Evolutionary conservation across 2,329 filamentous ascomycete genomes (phyloP), one percentile per base, ranked within the genome.

Genomic region (Penicillium capsulatum): DNA sequence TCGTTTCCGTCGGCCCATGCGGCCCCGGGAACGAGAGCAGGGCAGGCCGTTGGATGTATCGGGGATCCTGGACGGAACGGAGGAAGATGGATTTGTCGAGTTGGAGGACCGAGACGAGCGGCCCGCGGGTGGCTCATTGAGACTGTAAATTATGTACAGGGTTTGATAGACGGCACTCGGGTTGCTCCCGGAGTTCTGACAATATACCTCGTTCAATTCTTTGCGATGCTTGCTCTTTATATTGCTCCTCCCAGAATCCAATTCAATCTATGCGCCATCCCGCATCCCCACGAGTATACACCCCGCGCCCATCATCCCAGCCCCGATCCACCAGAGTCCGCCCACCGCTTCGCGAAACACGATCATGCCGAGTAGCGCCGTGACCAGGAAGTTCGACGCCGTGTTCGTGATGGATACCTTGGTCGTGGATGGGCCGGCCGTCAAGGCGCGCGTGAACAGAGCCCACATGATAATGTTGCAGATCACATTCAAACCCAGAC

Each of bases 401-500:
- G 80, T 81, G 49, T 83, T 83, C 40, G 81, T 78, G 44, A 83
- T 75, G 36, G 73, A 76, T 40, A 81, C 79, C 39, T 78, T 77
- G 2, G 78, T 78, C 2, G 79, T 81, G 9, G 76, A 80, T 24
- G 72, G 71, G 0, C 74, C 73, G 13, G 78, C 73, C 0, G 78
- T 81, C 11, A 83, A 63, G 10, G 79, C 79, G 28, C 75, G 72
- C 1, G 79, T 82, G 64, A 81, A 82, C 11, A 82, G 68, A 0
- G 75, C 75, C 79, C 79, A 82, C 79, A 82, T 82, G 17, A 77
- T 69, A 17, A 73, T 71, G 53, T 81, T 82, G 65, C 80, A 81
- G 51, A 77, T 54, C 42, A 82, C 66, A 52, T 82, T 82, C 34
- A 81, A 69, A 24, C 65, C 70, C 57, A 82, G 79, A 64, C 79